Evolutionary conservation across 2,329 filamentous ascomycete genomes (phyloP), one percentile per base, ranked within the genome.

Genomic region (Scytalidium sp.): DNA sequence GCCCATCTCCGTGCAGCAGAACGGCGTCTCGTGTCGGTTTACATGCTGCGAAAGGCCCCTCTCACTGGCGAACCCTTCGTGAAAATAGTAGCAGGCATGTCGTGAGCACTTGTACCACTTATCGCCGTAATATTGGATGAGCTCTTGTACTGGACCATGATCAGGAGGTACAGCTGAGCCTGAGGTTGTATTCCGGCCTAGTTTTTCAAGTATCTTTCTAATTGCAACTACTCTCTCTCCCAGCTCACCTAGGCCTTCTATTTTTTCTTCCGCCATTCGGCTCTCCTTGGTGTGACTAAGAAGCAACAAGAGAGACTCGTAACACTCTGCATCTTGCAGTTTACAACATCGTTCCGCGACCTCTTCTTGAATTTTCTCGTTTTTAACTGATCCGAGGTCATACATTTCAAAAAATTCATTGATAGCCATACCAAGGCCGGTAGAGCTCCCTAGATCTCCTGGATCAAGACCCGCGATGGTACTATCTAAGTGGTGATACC

Each of bases 81-180:
- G 64, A 52, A 73, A 73, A 51, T 67, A 69, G 25, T 52, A 62
- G 52, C 70, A 73, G 7, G 61, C 69, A 40, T 68, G 56, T 27
- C 61, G 64, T 1, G 59, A 56, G 50, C 71, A 73, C 54, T 70
- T 72, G 61, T 64, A 72, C n/a, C 56, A 53, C 3, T 60, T 62
- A 2, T 52, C 32, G 4, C 70, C 69, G 50, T 73, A 70, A 41
- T 64, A 55, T 15, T 23, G 39, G n/a, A n/a, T 11, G 8, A 45
- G 17, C 17, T 45, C 21, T 45, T 6, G n/a, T 45, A 8, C 22
- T 11, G 11, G 8, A 19, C 42, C 25, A 29, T 29, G 7, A 13
- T 29, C 13, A 13, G 13, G 7, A 29, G 25, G 13, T 29, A 13
- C 22, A 17, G 8, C 40, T 41, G n/a, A 19, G n/a, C 17, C n/a